These are phyloP conservation scores for Malassezia obtusa DNA, from an alignment of 1,284 basidiomycete genomes.

Conservation along the genomic window DNA sequence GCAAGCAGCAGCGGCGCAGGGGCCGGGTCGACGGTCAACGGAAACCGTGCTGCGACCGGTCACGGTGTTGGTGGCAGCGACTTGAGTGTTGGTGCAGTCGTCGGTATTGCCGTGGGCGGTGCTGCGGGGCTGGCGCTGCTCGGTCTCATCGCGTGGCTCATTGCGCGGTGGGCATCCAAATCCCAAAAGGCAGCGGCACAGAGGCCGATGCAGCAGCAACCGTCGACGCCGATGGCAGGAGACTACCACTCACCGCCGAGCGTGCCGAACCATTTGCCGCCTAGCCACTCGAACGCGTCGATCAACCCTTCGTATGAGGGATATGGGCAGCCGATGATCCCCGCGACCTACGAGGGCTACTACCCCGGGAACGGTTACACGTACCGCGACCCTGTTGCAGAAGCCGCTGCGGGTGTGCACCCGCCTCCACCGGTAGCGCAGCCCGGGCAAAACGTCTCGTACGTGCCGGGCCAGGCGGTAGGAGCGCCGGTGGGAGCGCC, in stretches of 20 bases:
- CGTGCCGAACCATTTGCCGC: not conserved
- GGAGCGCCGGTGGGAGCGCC: too few relatives aligned
- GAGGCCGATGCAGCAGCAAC: not conserved
- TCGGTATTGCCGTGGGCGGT: constrained; percentile 11
- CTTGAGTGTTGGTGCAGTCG: constrained; percentile 12
- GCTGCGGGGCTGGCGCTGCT: constrained; percentile 1
- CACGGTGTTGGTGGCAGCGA: not conserved
- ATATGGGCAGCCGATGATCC: not conserved
- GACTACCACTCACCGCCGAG: too few relatives aligned
- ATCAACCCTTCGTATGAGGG: not conserved
- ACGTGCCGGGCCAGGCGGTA: not conserved
- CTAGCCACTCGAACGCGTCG: not conserved
- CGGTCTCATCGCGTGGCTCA: constrained; percentile 1
- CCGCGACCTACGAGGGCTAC: not conserved
- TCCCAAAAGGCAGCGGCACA: not conserved
- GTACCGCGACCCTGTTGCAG: not conserved
- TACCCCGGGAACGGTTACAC: not conserved
- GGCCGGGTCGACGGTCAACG: not conserved
- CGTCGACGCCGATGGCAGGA: too few relatives aligned
- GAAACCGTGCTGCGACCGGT: not conserved
- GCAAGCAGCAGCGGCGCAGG: not conserved
- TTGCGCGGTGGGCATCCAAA: constrained; percentile 5
- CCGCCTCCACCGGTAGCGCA: not conserved
- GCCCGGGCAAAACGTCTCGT: not conserved
- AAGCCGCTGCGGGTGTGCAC: not conserved